Evolutionary conservation across 2,329 filamentous ascomycete species (phyloP), one percentile per base, ranked within the genome.

Genomic region (Aureobasidium sp.): DNA sequence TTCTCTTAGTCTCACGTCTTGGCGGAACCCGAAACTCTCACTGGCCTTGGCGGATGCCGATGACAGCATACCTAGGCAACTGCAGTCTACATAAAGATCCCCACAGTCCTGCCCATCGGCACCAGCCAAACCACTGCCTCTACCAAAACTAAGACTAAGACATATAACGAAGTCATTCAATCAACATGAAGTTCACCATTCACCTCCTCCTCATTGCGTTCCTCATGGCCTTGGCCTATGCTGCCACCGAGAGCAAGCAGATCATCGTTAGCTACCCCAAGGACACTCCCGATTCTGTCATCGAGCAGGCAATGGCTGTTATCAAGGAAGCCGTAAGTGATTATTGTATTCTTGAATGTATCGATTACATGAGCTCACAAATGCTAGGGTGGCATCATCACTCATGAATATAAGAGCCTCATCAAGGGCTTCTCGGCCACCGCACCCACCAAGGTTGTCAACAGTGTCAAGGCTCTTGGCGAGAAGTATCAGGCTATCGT

Each of bases 251-350:
- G 1, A 82, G 86, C 71, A 90, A 90, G 74, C 84, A 85, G 39
- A 85, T 95, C 66, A 86, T 97, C 68, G 81, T 97, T 70, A 90
- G 83, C 70, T 96, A 91, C 71, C 85, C 88, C 27, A 78, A 86
- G 57, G 81, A 84, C 52, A 88, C 86, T 68, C 87, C 90, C 24
- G 78, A 87, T 66, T 81, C 79, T 39, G 78, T 95, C 39, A 74
- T 96, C 36, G 77, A 85, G 26, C 75, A 88, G 62, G 91, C 90
- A 48, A 94, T 88, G 79, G 76, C 87, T 46, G 83, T 84, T 2
- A 86, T 96, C 69, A 75, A 80, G 59, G 79, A 86, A 50, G 86
- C 86, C 43, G 89, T 82, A 74, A 66, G 79, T 69, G 17, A 6
- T 17, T 15, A 3, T 17, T 27, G 7, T 2, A 29, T 32, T 4